phyloP scores from a whole-genome alignment of 148 eudicot genomes.

The Heliamphora exappendiculata region DNA sequence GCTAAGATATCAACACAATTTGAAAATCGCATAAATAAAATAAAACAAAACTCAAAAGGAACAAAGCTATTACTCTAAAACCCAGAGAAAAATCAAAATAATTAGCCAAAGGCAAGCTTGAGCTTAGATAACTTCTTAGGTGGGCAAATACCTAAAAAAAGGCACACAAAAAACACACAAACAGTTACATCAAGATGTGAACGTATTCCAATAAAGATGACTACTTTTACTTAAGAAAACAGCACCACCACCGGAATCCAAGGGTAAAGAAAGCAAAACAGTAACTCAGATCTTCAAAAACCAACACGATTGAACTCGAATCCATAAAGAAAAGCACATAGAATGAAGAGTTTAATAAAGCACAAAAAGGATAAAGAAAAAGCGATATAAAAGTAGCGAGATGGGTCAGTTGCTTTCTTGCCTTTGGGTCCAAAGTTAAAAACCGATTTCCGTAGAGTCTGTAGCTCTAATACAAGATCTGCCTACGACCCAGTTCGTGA shows the following conservation, averaged over 20 bases:
- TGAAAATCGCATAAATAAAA: too few relatives aligned
- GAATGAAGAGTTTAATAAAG: conserved; percentile 11
- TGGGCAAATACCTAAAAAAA: conserved; percentile 5
- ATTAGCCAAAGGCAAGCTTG: neutral
- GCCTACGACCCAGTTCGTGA: conserved; percentile 8
- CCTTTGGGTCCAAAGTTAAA: neutral
- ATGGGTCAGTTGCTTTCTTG: conserved; percentile 11
- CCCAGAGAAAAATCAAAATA: neutral
- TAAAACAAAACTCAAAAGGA: neutral
- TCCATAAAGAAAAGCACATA: conserved; percentile 1
- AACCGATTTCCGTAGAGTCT: neutral
- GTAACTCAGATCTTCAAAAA: conserved; percentile 9
- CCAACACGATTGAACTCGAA: conserved; percentile 8
- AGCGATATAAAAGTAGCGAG: neutral
- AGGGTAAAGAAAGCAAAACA: conserved; percentile 11
- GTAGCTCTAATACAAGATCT: conserved; percentile 1
- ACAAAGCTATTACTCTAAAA: neutral
- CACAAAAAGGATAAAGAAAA: conserved; percentile 7
- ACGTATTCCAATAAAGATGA: conserved; percentile 25
- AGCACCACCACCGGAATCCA: conserved; percentile 16
- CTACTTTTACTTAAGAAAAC: conserved; percentile 18
- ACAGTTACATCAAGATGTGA: conserved; percentile 12
- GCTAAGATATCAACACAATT: neutral
- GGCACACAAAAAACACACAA: conserved; percentile 22
- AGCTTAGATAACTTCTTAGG: neutral